Evolutionary conservation across 257 asterid genomes (phyloP), one percentile per base, ranked within the genome.

Genomic region (Solanum chmielewskii): DNA sequence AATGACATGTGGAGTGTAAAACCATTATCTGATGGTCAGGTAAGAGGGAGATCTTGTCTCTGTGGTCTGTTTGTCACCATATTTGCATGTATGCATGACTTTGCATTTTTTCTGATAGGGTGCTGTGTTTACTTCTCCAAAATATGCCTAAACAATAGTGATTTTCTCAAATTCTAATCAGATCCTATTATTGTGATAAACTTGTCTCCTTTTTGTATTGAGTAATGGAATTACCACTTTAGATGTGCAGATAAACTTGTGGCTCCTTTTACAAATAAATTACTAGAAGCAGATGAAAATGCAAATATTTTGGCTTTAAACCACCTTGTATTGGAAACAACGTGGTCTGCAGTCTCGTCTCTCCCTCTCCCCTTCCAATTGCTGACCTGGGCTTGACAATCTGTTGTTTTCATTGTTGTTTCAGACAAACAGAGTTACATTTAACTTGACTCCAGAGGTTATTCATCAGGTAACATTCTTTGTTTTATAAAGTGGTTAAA

Each of bases 21-120:
- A 89, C 99, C 99, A 23, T 87, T 93, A 71, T 94, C 98, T 39
- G 98, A 96, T 91, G 99, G 99, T 62, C 99, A 95, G 99, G 99
- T 97, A 93, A 60, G 68, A 47, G 20, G 42, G 85, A 47, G 33
- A 29, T 80, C 42, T 80, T 80, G 44, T 80, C 44, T 29, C 44
- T 25, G 6, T 78, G 84, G 84, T 44, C 84, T 78, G 64, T 59
- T 31, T 78, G 42, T 47, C 29, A 29, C 42, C 29, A 29, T 47
- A 18, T n/a, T 14, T 80, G 85, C 41, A 8, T 20, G 68, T 47
- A 47, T 33, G 3, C 44, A 80, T 29, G 69, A 16, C 20, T 47
- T 29, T 49, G 10, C 44, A 29, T 18, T 80, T 78, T 78, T 74
- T 11, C 66, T 47, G 44, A 80, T 80, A 29, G 68, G 44, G 27